Percentiles rank a stretch among this genome's conserved stretches.
Conservation (phyloP, 2,329 filamentous ascomycete species). For the Daldinia sp. region DNA sequence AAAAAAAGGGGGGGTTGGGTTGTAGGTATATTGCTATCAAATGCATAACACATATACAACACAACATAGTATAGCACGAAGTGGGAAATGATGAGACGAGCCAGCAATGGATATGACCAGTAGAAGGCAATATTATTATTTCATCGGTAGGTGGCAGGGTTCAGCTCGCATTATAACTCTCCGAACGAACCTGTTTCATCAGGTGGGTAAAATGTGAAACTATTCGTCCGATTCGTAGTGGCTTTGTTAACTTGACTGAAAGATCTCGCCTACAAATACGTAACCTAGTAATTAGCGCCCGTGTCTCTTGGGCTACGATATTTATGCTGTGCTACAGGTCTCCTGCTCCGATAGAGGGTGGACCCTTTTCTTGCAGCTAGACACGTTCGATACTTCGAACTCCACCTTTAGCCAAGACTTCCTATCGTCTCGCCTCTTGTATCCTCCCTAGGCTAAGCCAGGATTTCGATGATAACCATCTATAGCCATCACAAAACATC, state of each 20-base stretch:
- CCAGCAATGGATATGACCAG: neutral
- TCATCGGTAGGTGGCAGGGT: neutral
- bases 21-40: neutral
- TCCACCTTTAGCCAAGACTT: neutral
- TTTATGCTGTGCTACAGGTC: neutral
- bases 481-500: conserved; percentile 30
- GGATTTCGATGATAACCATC: conserved; percentile 23
- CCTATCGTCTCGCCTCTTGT: conserved; percentile 10
- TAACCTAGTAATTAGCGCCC: conserved; percentile 9
- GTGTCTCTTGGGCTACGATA: neutral
- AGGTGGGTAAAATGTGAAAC: neutral
- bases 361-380: neutral
- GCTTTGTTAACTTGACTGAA: conserved; percentile 6
- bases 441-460: conserved; percentile 17
- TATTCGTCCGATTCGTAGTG: neutral
- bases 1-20: no score
- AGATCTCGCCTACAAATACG: conserved; percentile 2
- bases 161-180: neutral
- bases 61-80: no score
- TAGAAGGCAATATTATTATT: conserved; percentile 17
- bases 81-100: neutral
- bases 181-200: conserved; percentile 8
- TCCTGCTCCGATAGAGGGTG: neutral
- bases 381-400: conserved; percentile 5
- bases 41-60: no score